Evolutionary conservation across 768 basidiomycete species (phyloP), one percentile per base, ranked within the genome.

Genomic region (Fistulinella prunicolor): DNA sequence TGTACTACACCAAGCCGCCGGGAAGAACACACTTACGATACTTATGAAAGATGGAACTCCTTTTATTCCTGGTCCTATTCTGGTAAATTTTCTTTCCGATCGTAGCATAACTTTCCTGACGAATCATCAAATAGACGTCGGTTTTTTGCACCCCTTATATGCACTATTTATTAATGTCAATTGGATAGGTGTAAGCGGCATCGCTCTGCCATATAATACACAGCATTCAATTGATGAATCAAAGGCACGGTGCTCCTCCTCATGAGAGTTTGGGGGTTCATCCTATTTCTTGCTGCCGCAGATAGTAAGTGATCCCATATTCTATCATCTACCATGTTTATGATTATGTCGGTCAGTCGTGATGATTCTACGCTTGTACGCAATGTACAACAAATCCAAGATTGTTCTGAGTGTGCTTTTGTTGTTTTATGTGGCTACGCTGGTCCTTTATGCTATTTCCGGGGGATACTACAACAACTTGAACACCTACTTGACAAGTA

Each of bases 291-390:
- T 32, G 49, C 44, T 28, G 49, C 42, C 12, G 39, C 55, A 1
- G 61, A 62, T 16, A 24, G 60, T 62, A 37, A 53, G 60, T 63
- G 13, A 2, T 3, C 5, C 1, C 6, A 14, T 46, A 9, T 32
- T 10, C 26, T 10, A 28, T 32, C 30, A 14, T 32, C 7, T 32
- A 9, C 9, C 13, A 32, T 32, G 30, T 28, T 6, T 14, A 7
- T 26, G 6, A 17, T 10, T 9, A 14, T n/a, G 7, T 6, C 29
- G 2, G 39, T 17, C 24, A 62, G 61, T 61, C 9, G 38, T 55
- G 29, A 62, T 62, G 61, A 53, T 62, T 37, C 26, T 62, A 7
- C 55, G 61, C 0, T 50, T 63, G 16, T 62, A 62, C 26, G 58
- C 61, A 12, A 49, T 63, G 46, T 62, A 62, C 30, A 21, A 36